These are phyloP conservation scores for Corylus avellana DNA, from an alignment of 306 rosid genomes.

Conservation along the genomic window DNA sequence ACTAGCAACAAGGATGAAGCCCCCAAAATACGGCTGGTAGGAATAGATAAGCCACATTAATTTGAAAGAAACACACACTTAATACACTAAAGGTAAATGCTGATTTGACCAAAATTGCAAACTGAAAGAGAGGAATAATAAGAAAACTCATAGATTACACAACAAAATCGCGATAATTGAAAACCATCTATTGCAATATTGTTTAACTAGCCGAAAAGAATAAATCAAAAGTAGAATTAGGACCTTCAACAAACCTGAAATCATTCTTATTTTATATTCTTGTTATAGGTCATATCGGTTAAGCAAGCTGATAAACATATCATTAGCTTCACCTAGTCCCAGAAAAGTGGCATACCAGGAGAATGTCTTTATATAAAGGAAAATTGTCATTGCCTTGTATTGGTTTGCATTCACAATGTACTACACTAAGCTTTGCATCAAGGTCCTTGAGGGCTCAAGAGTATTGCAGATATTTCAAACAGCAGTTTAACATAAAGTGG, in stretches of 20 bases:
- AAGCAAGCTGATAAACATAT: neutral
- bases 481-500: no score
- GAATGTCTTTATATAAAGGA: neutral
- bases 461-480: no score
- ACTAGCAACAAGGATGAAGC: conserved; percentile 89
- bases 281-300: neutral
- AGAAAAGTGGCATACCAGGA: neutral
- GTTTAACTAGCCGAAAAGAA: neutral
- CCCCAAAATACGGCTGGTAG: conserved; percentile 73
- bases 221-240: neutral
- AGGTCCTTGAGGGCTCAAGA: no score
- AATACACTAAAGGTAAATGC: conserved; percentile 3
- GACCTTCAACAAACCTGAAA: neutral
- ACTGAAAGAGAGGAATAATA: neutral
- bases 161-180: neutral
- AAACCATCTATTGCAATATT: neutral
- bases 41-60: conserved; percentile 23
- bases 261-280: neutral
- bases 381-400: neutral
- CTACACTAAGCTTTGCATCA: neutral
- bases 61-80: conserved; percentile 8
- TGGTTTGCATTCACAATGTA: neutral
- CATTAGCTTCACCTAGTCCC: neutral
- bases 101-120: conserved; percentile 1
- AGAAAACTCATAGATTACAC: neutral